These are phyloP conservation scores for Pythium brachiatum DNA, from an alignment of 352 stramenopile species.

Conservation along the genomic window DNA sequence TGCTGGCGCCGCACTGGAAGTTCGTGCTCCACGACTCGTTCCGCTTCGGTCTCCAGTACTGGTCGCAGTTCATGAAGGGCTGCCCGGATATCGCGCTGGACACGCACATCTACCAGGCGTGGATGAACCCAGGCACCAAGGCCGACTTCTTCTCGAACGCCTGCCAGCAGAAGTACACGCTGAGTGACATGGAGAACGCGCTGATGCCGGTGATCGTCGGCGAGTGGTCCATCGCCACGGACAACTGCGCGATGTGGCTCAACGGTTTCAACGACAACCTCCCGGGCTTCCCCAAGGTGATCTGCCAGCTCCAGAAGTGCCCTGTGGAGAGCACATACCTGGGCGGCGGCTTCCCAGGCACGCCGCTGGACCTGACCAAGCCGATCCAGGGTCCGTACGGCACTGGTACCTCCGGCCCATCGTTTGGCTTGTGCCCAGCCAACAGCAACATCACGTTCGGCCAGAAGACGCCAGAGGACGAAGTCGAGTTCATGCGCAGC, in stretches of 20 bases:
- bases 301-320: slow-evolving; percentile 88
- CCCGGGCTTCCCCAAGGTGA: slow-evolving; percentile 89
- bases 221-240: slow-evolving; percentile 91
- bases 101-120: slow-evolving; percentile 96
- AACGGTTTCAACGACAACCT: slow-evolving; percentile 90
- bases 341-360: slow-evolving; percentile 82
- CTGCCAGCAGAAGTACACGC: slow-evolving; percentile 85
- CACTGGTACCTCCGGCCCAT: slow-evolving; percentile 78
- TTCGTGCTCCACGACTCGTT: slow-evolving; percentile 97
- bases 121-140: slow-evolving; percentile 62
- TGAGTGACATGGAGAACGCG: slow-evolving; percentile 89
- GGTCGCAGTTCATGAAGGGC: slow-evolving; percentile 67
- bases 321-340: slow-evolving; percentile 87
- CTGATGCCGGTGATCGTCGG: slow-evolving; percentile 94
- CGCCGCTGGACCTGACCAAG: slow-evolving; percentile 84
- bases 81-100: slow-evolving; percentile 94
- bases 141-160: slow-evolving; percentile 89
- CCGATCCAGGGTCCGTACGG: slow-evolving; percentile 84
- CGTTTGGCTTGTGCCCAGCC: slow-evolving; percentile 86
- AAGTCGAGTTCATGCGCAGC: slow-evolving; percentile 72
- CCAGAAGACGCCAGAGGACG: slow-evolving; percentile 58
- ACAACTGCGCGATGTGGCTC: slow-evolving; percentile 85
- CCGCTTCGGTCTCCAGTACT: slow-evolving; percentile 80
- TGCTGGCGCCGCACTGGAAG: slow-evolving; percentile 92
- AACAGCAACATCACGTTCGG: slow-evolving; percentile 82